Conservation (phyloP, 148 eudicot genomes). For the Fagopyrum homotropicum region DNA sequence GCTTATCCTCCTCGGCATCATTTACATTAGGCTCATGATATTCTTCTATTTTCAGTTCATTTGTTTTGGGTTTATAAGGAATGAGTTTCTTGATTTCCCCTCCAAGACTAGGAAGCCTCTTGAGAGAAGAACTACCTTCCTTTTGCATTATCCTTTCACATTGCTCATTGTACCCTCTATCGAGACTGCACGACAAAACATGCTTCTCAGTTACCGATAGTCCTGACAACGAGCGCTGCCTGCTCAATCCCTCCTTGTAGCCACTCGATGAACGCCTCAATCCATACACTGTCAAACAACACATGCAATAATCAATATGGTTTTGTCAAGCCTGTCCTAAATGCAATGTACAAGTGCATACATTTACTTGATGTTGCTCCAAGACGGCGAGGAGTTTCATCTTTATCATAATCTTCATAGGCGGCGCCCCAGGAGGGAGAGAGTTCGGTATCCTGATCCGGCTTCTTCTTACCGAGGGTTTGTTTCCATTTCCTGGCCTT, state of each 20-base stretch:
- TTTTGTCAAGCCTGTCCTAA: background rate
- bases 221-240: background rate
- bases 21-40: slow-evolving; percentile 8
- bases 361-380: slow-evolving; percentile 35
- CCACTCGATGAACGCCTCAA: slow-evolving; percentile 44
- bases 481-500: slow-evolving; percentile 56
- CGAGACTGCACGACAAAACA: background rate
- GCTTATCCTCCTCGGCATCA: slow-evolving; percentile 9
- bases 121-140: background rate
- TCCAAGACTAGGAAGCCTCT: background rate
- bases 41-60: slow-evolving; percentile 12
- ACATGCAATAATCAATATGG: background rate
- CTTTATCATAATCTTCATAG: slow-evolving; percentile 36
- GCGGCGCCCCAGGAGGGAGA: slow-evolving; percentile 39
- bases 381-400: slow-evolving; percentile 30
- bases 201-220: slow-evolving; percentile 5
- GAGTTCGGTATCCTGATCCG: slow-evolving; percentile 21
- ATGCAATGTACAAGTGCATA: background rate
- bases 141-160: background rate
- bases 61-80: background rate
- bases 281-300: slow-evolving; percentile 49
- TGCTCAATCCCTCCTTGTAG: slow-evolving; percentile 9
- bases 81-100: slow-evolving; percentile 12
- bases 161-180: slow-evolving; percentile 12
- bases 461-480: slow-evolving; percentile 33